Evolutionary conservation across 495 filamentous ascomycete species (phyloP).

Genomic region (Trichoderma asperelloides): DNA sequence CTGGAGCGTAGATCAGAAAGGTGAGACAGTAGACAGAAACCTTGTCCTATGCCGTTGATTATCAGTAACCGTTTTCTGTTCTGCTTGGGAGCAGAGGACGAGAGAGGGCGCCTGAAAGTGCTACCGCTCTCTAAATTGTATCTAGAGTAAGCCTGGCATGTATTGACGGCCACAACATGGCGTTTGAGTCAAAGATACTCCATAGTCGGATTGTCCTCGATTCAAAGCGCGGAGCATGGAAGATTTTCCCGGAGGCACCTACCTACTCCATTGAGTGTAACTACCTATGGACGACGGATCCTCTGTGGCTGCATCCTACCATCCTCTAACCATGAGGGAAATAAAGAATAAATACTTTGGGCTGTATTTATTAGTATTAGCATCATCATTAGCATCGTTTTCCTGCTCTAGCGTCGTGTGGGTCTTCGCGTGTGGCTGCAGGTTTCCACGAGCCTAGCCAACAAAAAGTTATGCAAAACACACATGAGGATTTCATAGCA

Average conservation of each 20-base stretch:
- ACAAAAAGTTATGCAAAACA: not conserved
- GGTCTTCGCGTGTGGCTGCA: not conserved
- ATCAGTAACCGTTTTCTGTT: not conserved
- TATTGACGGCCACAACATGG: not conserved
- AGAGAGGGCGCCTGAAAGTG: not conserved
- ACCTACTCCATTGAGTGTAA: not conserved
- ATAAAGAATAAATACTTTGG: not conserved
- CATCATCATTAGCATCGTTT: not conserved
- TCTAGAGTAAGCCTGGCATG: not conserved
- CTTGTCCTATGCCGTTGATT: not conserved
- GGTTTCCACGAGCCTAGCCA: not conserved
- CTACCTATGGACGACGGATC: not conserved
- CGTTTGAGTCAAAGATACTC: not conserved
- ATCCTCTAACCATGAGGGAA: not conserved
- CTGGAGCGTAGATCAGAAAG: not conserved
- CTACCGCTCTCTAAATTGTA: no score
- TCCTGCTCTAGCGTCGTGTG: not conserved
- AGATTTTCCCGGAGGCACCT: not conserved
- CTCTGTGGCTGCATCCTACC: not conserved
- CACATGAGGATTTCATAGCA: not conserved
- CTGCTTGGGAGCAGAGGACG: not conserved
- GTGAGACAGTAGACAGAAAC: not conserved
- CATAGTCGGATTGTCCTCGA: not conserved
- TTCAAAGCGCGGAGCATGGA: not conserved
- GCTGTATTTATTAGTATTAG: not conserved